phyloP scores from a whole-genome alignment of 1,284 basidiomycete species.

The Trametes pubescens region DNA sequence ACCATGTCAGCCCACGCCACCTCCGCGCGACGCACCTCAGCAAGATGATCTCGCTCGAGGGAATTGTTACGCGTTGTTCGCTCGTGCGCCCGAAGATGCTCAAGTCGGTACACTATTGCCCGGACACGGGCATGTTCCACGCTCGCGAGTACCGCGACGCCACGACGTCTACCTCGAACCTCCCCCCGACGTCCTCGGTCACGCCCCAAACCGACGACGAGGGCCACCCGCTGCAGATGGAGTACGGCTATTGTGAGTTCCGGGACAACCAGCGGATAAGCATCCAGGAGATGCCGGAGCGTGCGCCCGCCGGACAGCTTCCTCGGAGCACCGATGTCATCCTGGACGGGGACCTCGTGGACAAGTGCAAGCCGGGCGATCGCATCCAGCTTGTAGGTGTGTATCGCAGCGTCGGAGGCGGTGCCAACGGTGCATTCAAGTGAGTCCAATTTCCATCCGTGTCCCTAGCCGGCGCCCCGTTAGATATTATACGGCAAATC shows the following conservation, averaged over 20 bases:
- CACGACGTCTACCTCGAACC: slow-evolving; percentile 84
- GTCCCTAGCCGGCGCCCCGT: not conserved
- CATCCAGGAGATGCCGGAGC: slow-evolving; percentile 99
- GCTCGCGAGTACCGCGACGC: slow-evolving; percentile 93
- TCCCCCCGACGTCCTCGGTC: slow-evolving; percentile 90
- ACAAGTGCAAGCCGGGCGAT: slow-evolving; percentile 98
- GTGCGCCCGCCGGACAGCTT: slow-evolving; percentile 96
- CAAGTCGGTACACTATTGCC: slow-evolving; percentile 96
- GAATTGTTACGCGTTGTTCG: slow-evolving; percentile 98
- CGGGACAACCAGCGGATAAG: slow-evolving; percentile 97
- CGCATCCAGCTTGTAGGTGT: slow-evolving; percentile 97
- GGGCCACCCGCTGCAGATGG: slow-evolving; percentile 87
- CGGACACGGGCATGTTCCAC: slow-evolving; percentile 86
- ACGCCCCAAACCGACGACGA: slow-evolving; percentile 94
- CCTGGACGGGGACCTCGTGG: slow-evolving; percentile 96
- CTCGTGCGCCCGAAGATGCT: slow-evolving; percentile 99
- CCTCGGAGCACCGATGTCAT: slow-evolving; percentile 97
- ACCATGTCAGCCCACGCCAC: slow-evolving; percentile 96
- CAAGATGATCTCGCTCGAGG: slow-evolving; percentile 97
- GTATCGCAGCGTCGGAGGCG: slow-evolving; percentile 94
- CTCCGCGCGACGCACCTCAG: slow-evolving; percentile 90
- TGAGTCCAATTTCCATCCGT: slow-evolving; percentile 50
- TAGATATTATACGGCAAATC: not conserved
- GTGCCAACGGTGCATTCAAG: slow-evolving; percentile 91
- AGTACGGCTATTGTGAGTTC: slow-evolving; percentile 94